Base-by-base conservation (phyloP, 805 yeast species). In the Hanseniaspora thailandica region DNA sequence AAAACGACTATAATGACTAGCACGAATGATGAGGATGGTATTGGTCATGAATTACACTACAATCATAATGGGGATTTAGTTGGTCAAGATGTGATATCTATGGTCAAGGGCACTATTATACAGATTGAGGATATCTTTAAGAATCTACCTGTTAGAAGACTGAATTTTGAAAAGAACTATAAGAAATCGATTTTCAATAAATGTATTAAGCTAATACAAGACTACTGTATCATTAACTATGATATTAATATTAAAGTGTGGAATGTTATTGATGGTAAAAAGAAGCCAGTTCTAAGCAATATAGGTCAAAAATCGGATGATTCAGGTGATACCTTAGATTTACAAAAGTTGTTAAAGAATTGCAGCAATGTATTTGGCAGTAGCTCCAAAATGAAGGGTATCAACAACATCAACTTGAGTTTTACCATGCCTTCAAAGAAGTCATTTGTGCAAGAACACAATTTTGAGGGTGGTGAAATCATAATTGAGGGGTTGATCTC, bases 121-220 rank as follows among this genome's bases (percentile, higher is more conserved):
- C 61, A 60, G 0, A 70, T 93, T 5, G 60, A 76, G 1, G 72
- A 79, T 39, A 59, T 93, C 10, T 93, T 93, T 62, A 65, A 73
- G 9, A 74, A 69, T 48, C 66, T 89, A 51, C 97, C 97, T 0
- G 98, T 94, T 7, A 71, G 99, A 55, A 72, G 79, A 47, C 82
- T 80, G 60, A 88, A 85, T 58, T 75, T 89, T 47, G 73, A 71
- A 19, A 85, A 80, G 61, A 82, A 84, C 58, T 61, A 69, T 36
- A 85, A 79, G 61, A 73, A 81, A 55, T 96, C 88, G 62, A 30
- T 30, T 8, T 87, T 82, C 66, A 72, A 78, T 45, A 84, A 81
- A 60, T 73, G 86, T n/a, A 61, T 90, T 3, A 62, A 69, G 0
- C 61, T 83, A 39, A 59, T 93, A 2, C 93, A 80, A 59, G 76